Base-by-base conservation (phyloP, 169 alveolate species). In the Eimeria falciformis region DNA sequence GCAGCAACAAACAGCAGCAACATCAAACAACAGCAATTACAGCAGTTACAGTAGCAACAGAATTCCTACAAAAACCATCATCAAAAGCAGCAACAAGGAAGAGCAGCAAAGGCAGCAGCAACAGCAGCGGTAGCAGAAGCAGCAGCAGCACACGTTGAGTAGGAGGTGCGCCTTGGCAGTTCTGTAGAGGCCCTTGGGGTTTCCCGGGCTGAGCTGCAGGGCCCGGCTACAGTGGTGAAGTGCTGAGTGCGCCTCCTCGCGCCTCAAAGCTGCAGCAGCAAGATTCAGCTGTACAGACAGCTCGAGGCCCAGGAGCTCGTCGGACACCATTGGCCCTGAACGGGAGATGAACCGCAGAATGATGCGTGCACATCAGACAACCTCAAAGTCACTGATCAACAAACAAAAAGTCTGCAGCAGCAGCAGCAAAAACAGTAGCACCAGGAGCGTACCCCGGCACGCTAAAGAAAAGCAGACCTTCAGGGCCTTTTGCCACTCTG, bases 151-250 rank as follows among this genome's bases (percentile, higher is more conserved):
- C 14, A 85, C 92, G 55, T 66, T 55, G 5, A 85, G 69, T 9
- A 65, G 66, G 55, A 68, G 29, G 37, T 85, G 84, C 23, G 92
- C 92, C 84, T 85, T 65, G 50, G 92, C 92, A 27, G 68, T 45
- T 23, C 92, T 9, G 33, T 65, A 77, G 45, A 85, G 73, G 37
- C 85, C 92, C 56, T 85, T 85, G 6, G 77, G 84, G 56, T 85
- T 47, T 17, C 17, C 14, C 18, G 78, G 25, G n/a, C 68, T 56
- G 21, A 33, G 68, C 58, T 68, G 92, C 25, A 85, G 53, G 21
- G 56, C 92, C 17, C 78, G 25, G 37, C 56, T 77, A 71, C 92
- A 85, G 92, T 85, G 92, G 11, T 46, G 84, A 17, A 85, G n/a
- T 6, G 75, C 77, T 7, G 84, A 6, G 27, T 53, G 56, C 37